These are phyloP conservation scores for Beauveria caledonica DNA, from an alignment of 2,329 filamentous ascomycete genomes.

Conservation along the genomic window DNA sequence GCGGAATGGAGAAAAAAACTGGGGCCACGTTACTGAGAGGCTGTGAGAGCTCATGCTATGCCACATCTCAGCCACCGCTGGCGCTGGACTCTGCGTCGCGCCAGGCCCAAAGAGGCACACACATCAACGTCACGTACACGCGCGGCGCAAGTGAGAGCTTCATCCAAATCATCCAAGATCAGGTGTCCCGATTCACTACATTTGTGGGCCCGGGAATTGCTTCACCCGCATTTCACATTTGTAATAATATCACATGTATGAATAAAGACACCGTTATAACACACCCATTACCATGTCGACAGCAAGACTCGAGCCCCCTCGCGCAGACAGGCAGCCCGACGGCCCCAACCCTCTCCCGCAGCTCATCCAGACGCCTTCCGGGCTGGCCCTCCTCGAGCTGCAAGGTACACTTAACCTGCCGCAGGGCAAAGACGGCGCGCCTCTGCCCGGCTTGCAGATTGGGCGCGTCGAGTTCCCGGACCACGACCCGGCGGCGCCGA, in stretches of 20 bases:
- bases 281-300: conserved; percentile 25
- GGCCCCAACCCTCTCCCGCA: conserved; percentile 57
- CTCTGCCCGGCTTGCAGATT: conserved; percentile 34
- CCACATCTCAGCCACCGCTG: conserved; percentile 1
- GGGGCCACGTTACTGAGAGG: neutral
- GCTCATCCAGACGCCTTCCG: conserved; percentile 82
- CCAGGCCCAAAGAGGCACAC: conserved; percentile 1
- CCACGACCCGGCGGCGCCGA: conserved; percentile 43
- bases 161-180: neutral
- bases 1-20: neutral
- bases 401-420: conserved; percentile 85
- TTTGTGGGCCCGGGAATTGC: neutral
- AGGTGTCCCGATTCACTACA: neutral
- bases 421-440: conserved; percentile 23
- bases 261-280: neutral
- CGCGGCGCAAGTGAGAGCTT: neutral
- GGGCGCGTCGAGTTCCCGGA: conserved; percentile 74
- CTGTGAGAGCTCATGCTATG: neutral
- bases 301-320: conserved; percentile 32
- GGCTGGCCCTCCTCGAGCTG: conserved; percentile 82
- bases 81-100: neutral
- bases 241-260: too few relatives aligned
- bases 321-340: conserved; percentile 13
- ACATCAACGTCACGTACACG: neutral
- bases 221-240: neutral